Percentiles rank a stretch among this genome's conserved stretches.
Evolutionary conservation across 108 stramenopile species (phyloP).

Genomic region (Craspedostauros australis): DNA sequence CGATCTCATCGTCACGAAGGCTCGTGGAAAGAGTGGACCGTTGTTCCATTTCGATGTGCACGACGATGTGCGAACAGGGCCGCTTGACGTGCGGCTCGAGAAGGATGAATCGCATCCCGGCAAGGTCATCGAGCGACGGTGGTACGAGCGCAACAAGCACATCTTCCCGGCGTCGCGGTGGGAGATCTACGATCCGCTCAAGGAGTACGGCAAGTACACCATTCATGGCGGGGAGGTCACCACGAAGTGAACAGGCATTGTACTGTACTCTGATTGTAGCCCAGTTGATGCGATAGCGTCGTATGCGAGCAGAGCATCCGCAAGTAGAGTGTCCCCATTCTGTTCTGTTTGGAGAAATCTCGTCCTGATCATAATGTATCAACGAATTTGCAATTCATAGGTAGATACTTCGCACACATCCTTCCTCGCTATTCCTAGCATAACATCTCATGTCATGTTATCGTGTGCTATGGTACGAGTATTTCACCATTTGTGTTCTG

Average conservation of each 20-base stretch:
- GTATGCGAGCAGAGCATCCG: no score
- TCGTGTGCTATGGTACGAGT: no score
- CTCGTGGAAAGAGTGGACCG: slow-evolving; percentile 93
- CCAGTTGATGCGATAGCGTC: no score
- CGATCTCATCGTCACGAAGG: slow-evolving; percentile 93
- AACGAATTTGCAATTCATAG: no score
- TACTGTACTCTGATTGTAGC: no score
- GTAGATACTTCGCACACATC: no score
- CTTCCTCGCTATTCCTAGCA: no score
- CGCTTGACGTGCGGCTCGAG: slow-evolving; percentile 83
- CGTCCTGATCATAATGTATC: no score
- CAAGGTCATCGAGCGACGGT: slow-evolving; percentile 89
- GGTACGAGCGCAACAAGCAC: slow-evolving; percentile 98
- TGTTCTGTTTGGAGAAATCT: no score
- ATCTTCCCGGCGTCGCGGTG: slow-evolving; percentile 97
- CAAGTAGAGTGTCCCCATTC: no score
- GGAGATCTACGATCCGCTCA: slow-evolving; percentile 93
- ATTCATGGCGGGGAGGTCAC: slow-evolving; percentile 85
- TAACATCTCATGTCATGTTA: no score
- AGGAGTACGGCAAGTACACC: slow-evolving; percentile 85
- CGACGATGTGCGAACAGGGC: slow-evolving; percentile 90
- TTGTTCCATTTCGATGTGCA: slow-evolving; percentile 96
- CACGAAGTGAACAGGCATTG: slow-evolving; percentile 17
- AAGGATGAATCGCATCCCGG: slow-evolving; percentile 97
- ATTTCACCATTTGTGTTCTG: no score